Percentiles rank a stretch among this genome's conserved stretches.
Conservation (phyloP, 1,284 basidiomycete genomes). For the Microbotryum silenes-acaulis region DNA sequence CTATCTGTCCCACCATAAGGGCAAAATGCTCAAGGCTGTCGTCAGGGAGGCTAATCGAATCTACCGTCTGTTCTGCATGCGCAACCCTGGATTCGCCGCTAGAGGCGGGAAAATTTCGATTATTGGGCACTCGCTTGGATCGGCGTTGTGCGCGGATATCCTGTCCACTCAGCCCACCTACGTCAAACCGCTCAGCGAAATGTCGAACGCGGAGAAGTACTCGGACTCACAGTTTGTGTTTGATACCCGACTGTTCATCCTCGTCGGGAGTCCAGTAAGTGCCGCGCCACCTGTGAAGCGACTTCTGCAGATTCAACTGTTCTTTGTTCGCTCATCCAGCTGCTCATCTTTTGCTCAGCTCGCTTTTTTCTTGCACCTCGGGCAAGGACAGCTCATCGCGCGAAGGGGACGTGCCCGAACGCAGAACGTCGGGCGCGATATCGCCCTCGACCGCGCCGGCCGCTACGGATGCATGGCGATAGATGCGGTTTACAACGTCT, state of each 20-base stretch:
- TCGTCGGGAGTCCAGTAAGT: slow-evolving; percentile 38
- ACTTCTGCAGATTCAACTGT: neutral
- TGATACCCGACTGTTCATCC: slow-evolving; percentile 36
- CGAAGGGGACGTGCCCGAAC: slow-evolving; percentile 32
- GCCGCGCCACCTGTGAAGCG: slow-evolving; percentile 1
- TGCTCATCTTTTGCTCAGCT: slow-evolving; percentile 19
- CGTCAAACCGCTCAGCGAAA: slow-evolving; percentile 23
- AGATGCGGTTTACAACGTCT: slow-evolving; percentile 33
- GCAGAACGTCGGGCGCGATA: slow-evolving; percentile 29
- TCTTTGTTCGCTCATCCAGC: neutral
- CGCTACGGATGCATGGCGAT: slow-evolving; percentile 35
- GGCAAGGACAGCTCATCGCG: slow-evolving; percentile 39
- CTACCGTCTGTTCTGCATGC: slow-evolving; percentile 37
- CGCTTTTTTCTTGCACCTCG: slow-evolving; percentile 36
- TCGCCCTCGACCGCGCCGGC: slow-evolving; percentile 35
- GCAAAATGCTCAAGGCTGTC: slow-evolving; percentile 37
- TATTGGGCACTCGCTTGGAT: slow-evolving; percentile 37
- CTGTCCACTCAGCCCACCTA: slow-evolving; percentile 37
- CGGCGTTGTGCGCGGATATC: slow-evolving; percentile 35
- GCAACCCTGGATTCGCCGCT: slow-evolving; percentile 37
- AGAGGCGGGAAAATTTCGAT: slow-evolving; percentile 34
- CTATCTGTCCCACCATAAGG: slow-evolving; percentile 37
- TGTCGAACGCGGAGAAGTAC: slow-evolving; percentile 9
- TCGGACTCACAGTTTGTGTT: slow-evolving; percentile 30
- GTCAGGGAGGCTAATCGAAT: slow-evolving; percentile 38